Conservation (phyloP, 805 yeast genomes). For the Wickerhamiella musiphila region DNA sequence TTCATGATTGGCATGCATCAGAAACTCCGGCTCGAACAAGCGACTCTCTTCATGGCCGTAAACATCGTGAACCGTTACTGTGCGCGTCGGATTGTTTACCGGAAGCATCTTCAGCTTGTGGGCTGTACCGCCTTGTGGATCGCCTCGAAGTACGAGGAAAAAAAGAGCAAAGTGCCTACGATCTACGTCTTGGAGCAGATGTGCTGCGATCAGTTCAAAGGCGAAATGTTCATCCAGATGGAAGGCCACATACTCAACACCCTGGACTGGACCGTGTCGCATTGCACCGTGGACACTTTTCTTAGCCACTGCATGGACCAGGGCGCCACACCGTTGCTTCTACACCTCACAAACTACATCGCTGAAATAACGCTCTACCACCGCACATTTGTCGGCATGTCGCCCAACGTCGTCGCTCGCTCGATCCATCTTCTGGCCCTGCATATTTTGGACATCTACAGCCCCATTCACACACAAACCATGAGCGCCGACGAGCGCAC, state of each 20-base stretch:
- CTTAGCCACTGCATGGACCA: slow-evolving; percentile 15
- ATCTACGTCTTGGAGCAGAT: slow-evolving; percentile 49
- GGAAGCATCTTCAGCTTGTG: slow-evolving; percentile 76
- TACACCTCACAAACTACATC: slow-evolving; percentile 19
- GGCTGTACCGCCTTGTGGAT: slow-evolving; percentile 85
- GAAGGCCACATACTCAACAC: slow-evolving; percentile 54
- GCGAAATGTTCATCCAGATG: slow-evolving; percentile 48
- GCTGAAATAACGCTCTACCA: slow-evolving; percentile 23
- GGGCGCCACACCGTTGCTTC: slow-evolving; percentile 15
- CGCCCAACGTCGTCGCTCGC: slow-evolving; percentile 19
- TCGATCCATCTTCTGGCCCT: slow-evolving; percentile 20
- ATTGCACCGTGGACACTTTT: slow-evolving; percentile 36
- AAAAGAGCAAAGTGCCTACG: slow-evolving; percentile 58
- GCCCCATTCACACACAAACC: slow-evolving; percentile 4
- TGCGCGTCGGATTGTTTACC: slow-evolving; percentile 64
- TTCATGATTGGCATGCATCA: slow-evolving; percentile 49
- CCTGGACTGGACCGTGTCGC: slow-evolving; percentile 50
- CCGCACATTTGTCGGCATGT: slow-evolving; percentile 19
- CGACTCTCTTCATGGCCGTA: slow-evolving; percentile 47
- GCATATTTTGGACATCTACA: slow-evolving; percentile 13
- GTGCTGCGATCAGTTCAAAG: slow-evolving; percentile 47
- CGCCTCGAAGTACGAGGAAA: slow-evolving; percentile 62
- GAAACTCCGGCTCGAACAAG: slow-evolving; percentile 48
- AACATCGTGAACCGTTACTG: slow-evolving; percentile 78
- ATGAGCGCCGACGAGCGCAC: slow-evolving; percentile 14